Evolutionary conservation across 257 asterid genomes (phyloP).

Genomic region (Gardenia jasminoides): DNA sequence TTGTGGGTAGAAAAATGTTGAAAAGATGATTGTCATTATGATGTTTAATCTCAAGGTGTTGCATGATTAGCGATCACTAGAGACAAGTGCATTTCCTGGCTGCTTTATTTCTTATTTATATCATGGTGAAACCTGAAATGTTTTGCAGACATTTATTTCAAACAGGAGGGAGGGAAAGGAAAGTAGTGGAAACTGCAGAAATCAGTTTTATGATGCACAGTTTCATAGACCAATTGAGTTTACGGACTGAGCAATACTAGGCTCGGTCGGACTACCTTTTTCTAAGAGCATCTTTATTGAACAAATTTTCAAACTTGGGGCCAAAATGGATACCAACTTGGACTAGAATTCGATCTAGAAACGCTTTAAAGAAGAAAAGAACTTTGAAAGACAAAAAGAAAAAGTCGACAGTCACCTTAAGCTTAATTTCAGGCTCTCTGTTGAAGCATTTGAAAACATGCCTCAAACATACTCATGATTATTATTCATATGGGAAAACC

Average conservation of each 20-base stretch:
- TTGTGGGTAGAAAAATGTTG: not conserved
- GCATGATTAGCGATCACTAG: not conserved
- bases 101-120: not conserved
- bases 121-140: not conserved
- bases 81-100: not conserved
- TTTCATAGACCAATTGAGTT: not conserved
- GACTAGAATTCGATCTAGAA: not conserved
- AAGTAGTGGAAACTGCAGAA: slow-evolving; percentile 7
- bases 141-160: not conserved
- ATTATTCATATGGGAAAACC: not conserved
- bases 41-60: not conserved
- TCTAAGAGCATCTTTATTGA: not conserved
- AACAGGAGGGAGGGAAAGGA: slow-evolving; percentile 5
- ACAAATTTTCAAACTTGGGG: not conserved
- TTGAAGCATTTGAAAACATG: slow-evolving; percentile 7
- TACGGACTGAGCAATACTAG: not conserved
- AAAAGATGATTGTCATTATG: not conserved
- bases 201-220: not conserved
- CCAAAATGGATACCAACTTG: not conserved
- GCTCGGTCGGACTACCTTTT: not conserved
- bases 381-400: not conserved
- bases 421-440: slow-evolving; percentile 9
- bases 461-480: not conserved
- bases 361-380: not conserved
- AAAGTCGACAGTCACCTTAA: not conserved